phyloP scores from a whole-genome alignment of 192 early-diverging fungal genomes.

The Neocallimastix lanati region DNA sequence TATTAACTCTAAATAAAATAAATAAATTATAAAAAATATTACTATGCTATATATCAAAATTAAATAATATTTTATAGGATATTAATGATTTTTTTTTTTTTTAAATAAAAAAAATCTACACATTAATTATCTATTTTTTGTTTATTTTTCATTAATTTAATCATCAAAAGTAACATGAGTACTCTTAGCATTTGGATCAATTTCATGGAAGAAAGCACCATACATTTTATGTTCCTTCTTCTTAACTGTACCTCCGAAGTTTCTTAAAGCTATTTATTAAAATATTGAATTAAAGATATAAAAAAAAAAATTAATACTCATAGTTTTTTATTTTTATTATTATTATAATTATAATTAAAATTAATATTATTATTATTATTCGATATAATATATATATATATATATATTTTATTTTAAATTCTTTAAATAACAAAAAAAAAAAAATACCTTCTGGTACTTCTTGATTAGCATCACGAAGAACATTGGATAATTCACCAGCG shows the following conservation, averaged over 20 bases:
- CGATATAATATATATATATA: no score
- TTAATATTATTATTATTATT: no score
- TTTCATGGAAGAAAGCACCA: conserved; percentile 85
- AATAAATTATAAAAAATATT: no score
- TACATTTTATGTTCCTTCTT: conserved; percentile 91
- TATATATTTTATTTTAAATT: conserved; percentile 10
- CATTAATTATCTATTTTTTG: no score
- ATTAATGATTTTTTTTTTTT: no score
- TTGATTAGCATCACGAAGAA: conserved; percentile 73
- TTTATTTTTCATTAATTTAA: no score
- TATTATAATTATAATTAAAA: conserved; percentile 45
- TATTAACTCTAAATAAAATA: no score
- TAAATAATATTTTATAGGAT: no score
- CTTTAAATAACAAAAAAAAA: no score
- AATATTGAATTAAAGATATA: background rate
- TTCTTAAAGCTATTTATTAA: background rate
- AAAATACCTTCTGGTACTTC: conserved; percentile 63
- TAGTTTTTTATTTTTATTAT: no score
- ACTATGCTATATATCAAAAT: no score
- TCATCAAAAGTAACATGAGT: conserved; percentile 77
- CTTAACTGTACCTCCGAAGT: conserved; percentile 41
- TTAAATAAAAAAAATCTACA: no score
- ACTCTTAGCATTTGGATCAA: conserved; percentile 61
- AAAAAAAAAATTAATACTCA: background rate
- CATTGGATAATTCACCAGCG: conserved; percentile 76